phyloP scores from a whole-genome alignment of 1,139 yeast species.

The Blastobotrys buckinghamii region DNA sequence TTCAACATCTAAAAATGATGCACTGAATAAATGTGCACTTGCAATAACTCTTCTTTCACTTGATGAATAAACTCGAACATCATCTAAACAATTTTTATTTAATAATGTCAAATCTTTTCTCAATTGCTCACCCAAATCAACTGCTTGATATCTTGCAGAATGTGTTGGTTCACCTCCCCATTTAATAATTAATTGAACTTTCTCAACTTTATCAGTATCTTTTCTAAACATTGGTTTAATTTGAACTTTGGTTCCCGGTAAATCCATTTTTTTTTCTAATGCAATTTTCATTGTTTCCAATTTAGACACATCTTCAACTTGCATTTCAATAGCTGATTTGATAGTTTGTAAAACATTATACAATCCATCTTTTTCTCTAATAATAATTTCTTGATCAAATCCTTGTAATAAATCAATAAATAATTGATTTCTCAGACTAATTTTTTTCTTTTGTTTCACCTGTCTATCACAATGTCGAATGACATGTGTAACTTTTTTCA shows the following conservation, averaged over 20 bases:
- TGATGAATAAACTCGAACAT: constrained; percentile 83
- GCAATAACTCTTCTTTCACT: constrained; percentile 93
- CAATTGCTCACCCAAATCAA: constrained; percentile 91
- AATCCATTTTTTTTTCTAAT: constrained; percentile 76
- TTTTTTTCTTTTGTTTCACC: constrained; percentile 97
- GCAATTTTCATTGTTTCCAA: constrained; percentile 73
- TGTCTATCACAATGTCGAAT: constrained; percentile 98
- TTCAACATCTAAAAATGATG: constrained; percentile 69
- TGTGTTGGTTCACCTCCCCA: constrained; percentile 99
- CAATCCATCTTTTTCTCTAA: constrained; percentile 81
- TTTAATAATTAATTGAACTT: constrained; percentile 89
- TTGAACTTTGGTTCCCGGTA: constrained; percentile 97
- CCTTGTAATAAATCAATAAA: constrained; percentile 88
- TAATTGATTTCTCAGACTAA: constrained; percentile 81
- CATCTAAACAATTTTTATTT: constrained; percentile 76
- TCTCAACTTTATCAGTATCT: constrained; percentile 58
- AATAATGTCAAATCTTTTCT: constrained; percentile 85
- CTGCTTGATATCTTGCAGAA: constrained; percentile 90
- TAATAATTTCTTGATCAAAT: constrained; percentile 91
- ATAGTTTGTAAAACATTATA: constrained; percentile 83
- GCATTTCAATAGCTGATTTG: constrained; percentile 67
- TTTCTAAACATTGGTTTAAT: constrained; percentile 76
- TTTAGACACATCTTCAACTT: constrained; percentile 75
- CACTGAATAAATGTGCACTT: constrained; percentile 84
- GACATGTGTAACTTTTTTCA: constrained; percentile 87